These are phyloP conservation scores for Yamadazyma philogaea DNA, from an alignment of 805 yeast species.

Conservation along the genomic window DNA sequence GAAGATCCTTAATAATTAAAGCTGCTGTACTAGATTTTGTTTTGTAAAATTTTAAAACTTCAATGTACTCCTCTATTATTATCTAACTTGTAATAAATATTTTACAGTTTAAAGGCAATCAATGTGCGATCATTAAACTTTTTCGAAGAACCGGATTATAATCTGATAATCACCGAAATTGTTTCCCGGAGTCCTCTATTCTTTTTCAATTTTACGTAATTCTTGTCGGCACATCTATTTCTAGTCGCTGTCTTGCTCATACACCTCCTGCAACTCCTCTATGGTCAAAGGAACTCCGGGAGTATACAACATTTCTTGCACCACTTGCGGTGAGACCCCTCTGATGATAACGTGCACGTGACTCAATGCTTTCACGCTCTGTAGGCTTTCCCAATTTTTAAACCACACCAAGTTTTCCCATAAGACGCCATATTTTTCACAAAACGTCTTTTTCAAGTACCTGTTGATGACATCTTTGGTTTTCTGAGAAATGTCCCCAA, in stretches of 20 bases:
- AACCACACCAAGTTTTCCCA: slow-evolving; percentile 57
- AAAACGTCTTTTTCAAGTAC: slow-evolving; percentile 49
- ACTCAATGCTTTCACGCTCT: slow-evolving; percentile 63
- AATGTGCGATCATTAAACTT: too few relatives aligned
- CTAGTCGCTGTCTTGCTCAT: neutral
- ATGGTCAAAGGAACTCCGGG: slow-evolving; percentile 17
- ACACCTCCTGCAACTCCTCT: slow-evolving; percentile 12
- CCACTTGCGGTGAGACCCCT: slow-evolving; percentile 28
- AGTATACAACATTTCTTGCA: slow-evolving; percentile 16
- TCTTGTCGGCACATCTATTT: neutral
- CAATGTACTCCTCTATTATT: too few relatives aligned
- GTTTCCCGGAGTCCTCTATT: too few relatives aligned
- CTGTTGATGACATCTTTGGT: slow-evolving; percentile 42
- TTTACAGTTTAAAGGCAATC: too few relatives aligned
- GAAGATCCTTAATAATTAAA: too few relatives aligned
- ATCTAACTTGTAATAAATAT: too few relatives aligned
- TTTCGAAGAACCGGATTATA: too few relatives aligned
- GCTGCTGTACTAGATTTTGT: too few relatives aligned
- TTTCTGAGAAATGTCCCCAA: slow-evolving; percentile 49
- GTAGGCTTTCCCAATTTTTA: slow-evolving; percentile 66
- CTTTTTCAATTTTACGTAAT: too few relatives aligned
- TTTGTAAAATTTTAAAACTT: too few relatives aligned
- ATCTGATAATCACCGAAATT: too few relatives aligned
- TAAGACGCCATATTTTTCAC: slow-evolving; percentile 39
- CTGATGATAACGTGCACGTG: slow-evolving; percentile 66